phyloP scores from a whole-genome alignment of 164 flowering plant genomes.

The Vitis cinerea region DNA sequence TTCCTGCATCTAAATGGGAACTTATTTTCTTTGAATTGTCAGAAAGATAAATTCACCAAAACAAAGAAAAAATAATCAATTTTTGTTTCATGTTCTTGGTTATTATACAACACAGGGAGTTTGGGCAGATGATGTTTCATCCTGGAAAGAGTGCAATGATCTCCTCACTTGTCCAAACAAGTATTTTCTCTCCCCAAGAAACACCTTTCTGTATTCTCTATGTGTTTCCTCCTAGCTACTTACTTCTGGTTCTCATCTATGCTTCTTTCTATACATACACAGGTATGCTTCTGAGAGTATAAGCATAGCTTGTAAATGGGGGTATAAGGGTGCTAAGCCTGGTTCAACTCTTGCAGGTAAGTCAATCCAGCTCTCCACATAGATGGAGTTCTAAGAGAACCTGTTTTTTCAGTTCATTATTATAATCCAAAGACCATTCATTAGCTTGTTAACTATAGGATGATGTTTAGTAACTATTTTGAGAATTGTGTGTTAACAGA shows the following conservation, averaged over 20 bases:
- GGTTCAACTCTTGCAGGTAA: conserved; percentile 81
- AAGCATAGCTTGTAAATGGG: conserved; percentile 91
- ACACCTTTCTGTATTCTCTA: neutral
- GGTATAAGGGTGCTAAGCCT: conserved; percentile 63
- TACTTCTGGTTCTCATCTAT: neutral
- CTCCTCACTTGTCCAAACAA: conserved; percentile 64
- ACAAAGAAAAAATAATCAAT: too few species aligned
- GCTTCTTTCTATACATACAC: conserved; percentile 2
- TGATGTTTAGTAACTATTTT: neutral
- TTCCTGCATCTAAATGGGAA: neutral
- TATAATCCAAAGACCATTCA: too few species aligned
- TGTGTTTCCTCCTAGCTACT: neutral
- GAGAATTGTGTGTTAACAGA: conserved; percentile 40
- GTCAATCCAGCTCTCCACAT: neutral
- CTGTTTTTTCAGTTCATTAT: too few species aligned
- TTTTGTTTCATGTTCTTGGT: conserved; percentile 9
- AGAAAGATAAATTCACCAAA: too few species aligned
- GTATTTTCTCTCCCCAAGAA: conserved; percentile 22
- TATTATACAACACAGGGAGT: conserved; percentile 12
- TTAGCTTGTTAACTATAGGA: too few species aligned
- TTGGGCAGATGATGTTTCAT: conserved; percentile 23
- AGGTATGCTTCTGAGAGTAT: conserved; percentile 93
- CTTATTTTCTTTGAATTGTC: neutral
- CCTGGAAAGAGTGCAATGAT: conserved; percentile 72
- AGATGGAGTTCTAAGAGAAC: neutral